Evolutionary conservation across 2,329 filamentous ascomycete genomes (phyloP).

Genomic region (Penicillium janthinellum): DNA sequence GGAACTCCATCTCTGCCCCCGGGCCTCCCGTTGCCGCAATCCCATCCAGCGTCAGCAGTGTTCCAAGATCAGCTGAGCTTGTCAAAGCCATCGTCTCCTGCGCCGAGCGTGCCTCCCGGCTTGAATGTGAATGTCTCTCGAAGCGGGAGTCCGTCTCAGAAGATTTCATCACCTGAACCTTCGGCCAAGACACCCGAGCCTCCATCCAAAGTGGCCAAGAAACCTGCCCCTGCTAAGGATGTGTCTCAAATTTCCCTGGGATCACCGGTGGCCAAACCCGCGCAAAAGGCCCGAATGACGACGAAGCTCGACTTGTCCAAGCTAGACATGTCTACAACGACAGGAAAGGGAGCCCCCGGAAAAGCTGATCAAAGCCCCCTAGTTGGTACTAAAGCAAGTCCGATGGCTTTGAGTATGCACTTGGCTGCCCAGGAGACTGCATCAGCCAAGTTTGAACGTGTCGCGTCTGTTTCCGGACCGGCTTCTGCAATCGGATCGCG

Average conservation of each 20-base stretch:
- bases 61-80: slow-evolving; percentile 35
- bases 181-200: slow-evolving; percentile 32
- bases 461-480: slow-evolving; percentile 24
- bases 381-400: slow-evolving; percentile 31
- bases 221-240: slow-evolving; percentile 32
- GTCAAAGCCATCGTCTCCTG: slow-evolving; percentile 35
- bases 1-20: slow-evolving; percentile 46
- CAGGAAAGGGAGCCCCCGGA: slow-evolving; percentile 18
- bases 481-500: slow-evolving; percentile 47
- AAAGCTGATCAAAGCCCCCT: slow-evolving; percentile 14
- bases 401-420: slow-evolving; percentile 38
- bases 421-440: slow-evolving; percentile 22
- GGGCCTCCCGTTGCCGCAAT: slow-evolving; percentile 46
- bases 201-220: slow-evolving; percentile 22
- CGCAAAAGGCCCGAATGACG: slow-evolving; percentile 31
- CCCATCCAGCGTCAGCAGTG: slow-evolving; percentile 39
- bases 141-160: slow-evolving; percentile 34
- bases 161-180: slow-evolving; percentile 26
- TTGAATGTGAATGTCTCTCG: slow-evolving; percentile 29
- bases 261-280: slow-evolving; percentile 42
- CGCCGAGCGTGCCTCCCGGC: slow-evolving; percentile 33
- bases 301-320: slow-evolving; percentile 24
- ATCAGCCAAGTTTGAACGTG: slow-evolving; percentile 30
- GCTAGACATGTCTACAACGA: neutral
- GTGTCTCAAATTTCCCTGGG: slow-evolving; percentile 44